Evolutionary conservation across 495 filamentous ascomycete genomes (phyloP).

Genomic region (Xylaria cubensis): DNA sequence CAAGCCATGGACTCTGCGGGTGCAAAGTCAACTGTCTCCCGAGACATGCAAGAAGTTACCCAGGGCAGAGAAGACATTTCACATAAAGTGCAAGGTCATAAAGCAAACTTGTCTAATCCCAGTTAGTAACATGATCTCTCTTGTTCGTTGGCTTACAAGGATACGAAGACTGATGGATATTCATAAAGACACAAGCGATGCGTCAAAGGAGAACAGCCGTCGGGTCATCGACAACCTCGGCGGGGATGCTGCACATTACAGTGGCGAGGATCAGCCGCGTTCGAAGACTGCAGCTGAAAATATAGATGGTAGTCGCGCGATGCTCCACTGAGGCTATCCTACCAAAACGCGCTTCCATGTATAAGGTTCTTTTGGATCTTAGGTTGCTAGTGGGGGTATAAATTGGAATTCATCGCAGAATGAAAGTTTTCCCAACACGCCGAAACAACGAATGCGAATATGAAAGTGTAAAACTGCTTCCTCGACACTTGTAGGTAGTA

Average conservation of each 20-base stretch:
- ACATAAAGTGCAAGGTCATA: constrained; percentile 40
- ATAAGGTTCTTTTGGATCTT: not conserved
- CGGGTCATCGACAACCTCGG: constrained; percentile 35
- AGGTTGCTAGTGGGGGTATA: not conserved
- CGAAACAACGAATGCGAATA: not conserved
- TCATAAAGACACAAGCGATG: constrained; percentile 37
- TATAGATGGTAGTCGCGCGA: constrained; percentile 42
- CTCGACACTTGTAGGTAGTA: too few relatives aligned
- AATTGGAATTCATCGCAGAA: not conserved
- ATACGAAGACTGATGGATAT: not conserved
- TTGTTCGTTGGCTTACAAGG: not conserved
- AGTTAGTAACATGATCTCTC: constrained; percentile 20
- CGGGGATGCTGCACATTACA: constrained; percentile 39
- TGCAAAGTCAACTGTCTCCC: constrained; percentile 46
- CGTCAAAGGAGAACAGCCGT: constrained; percentile 38
- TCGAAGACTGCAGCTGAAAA: constrained; percentile 43
- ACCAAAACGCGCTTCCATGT: not conserved
- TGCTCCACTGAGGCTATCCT: constrained; percentile 18
- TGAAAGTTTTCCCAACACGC: not conserved
- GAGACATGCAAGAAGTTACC: constrained; percentile 49
- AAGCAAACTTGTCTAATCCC: constrained; percentile 40
- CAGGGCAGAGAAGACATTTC: constrained; percentile 45
- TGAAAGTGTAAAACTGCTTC: not conserved
- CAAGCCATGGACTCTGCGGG: constrained; percentile 42
- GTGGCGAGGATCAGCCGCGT: constrained; percentile 35